Evolutionary conservation across 257 asterid species (phyloP).

Genomic region (Primulina tabacum): DNA sequence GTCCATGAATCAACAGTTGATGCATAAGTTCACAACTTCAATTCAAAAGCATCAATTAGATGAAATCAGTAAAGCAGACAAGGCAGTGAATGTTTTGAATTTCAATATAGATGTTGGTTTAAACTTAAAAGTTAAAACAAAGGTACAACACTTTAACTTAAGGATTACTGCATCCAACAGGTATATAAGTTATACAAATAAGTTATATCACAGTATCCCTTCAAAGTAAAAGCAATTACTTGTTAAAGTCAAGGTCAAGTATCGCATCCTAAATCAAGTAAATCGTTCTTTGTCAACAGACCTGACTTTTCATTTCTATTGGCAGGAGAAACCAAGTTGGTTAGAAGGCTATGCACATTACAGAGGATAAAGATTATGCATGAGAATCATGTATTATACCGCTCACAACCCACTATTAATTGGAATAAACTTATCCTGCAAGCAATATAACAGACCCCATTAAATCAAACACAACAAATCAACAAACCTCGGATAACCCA

Average conservation of each 20-base stretch:
- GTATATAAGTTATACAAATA: neutral
- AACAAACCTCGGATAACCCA: neutral
- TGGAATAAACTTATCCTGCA: neutral
- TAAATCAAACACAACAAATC: neutral
- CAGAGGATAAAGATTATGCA: neutral
- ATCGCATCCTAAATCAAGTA: neutral
- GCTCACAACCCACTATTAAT: neutral
- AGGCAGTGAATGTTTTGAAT: neutral
- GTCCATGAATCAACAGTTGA: neutral
- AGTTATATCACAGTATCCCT: neutral
- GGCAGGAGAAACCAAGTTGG: neutral
- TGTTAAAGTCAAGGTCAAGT: neutral
- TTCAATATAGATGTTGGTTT: neutral
- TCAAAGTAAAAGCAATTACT: neutral
- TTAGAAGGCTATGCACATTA: neutral
- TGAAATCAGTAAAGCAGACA: neutral
- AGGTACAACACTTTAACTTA: neutral
- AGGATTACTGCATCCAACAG: too few relatives aligned
- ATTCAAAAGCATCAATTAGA: conserved; percentile 5
- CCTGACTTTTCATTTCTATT: neutral
- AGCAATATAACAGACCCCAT: neutral
- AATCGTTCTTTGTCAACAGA: neutral
- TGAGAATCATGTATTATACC: neutral
- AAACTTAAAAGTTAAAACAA: too few relatives aligned
- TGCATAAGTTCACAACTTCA: neutral